Evolutionary conservation across 805 yeast species (phyloP).

Genomic region (Candida yuanshanica): DNA sequence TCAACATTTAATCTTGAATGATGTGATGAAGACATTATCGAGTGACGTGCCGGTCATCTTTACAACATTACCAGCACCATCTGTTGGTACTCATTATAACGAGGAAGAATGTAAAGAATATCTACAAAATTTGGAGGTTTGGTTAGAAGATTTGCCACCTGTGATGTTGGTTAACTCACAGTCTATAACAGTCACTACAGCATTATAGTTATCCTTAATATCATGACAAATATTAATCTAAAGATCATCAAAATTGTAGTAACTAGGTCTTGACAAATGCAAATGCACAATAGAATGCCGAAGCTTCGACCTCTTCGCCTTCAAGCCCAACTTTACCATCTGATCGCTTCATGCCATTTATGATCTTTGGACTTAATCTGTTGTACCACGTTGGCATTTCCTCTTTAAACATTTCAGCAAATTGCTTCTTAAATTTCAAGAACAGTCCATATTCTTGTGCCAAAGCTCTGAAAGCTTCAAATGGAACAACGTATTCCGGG

Average conservation of each 20-base stretch:
- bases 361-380: conserved; percentile 51
- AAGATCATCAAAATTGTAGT: background rate
- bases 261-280: conserved; percentile 54
- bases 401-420: conserved; percentile 74
- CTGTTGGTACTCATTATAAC: conserved; percentile 70
- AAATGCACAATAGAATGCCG: conserved; percentile 80
- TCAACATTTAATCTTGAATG: conserved; percentile 85
- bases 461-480: conserved; percentile 75
- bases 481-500: conserved; percentile 95
- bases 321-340: conserved; percentile 85
- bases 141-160: conserved; percentile 84
- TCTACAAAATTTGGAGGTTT: conserved; percentile 65
- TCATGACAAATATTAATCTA: too few species aligned
- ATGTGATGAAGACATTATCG: conserved; percentile 68
- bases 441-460: conserved; percentile 81
- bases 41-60: conserved; percentile 67
- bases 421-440: conserved; percentile 66
- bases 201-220: conserved; percentile 39
- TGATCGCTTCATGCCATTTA: conserved; percentile 63
- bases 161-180: conserved; percentile 79
- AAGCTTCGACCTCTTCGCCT: conserved; percentile 84
- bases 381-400: conserved; percentile 66
- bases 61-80: conserved; percentile 87
- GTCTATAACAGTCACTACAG: conserved; percentile 94
- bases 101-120: conserved; percentile 69